A percentile compares a stretch with the other conserved stretches of the same genome.
These are phyloP conservation scores for Hansfordia pulvinata DNA, from an alignment of 2,329 filamentous ascomycete genomes.

Conservation along the genomic window DNA sequence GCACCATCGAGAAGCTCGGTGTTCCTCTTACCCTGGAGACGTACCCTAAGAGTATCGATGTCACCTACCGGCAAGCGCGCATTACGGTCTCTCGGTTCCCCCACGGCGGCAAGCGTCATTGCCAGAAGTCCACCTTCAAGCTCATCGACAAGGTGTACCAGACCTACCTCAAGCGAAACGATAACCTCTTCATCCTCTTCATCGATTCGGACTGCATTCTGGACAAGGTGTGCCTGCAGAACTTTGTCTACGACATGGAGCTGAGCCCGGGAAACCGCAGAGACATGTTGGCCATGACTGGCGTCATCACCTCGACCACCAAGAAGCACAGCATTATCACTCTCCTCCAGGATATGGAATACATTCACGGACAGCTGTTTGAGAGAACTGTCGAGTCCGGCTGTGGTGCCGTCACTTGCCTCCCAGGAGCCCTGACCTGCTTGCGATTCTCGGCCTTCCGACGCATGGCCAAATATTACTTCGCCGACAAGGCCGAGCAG, in stretches of 20 bases:
- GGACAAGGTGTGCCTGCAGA: slow-evolving; percentile 82
- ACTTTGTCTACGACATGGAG: slow-evolving; percentile 98
- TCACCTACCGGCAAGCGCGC: slow-evolving; percentile 67
- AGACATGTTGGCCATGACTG: slow-evolving; percentile 95
- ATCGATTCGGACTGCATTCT: slow-evolving; percentile 96
- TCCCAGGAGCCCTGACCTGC: slow-evolving; percentile 91
- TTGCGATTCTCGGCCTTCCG: slow-evolving; percentile 91
- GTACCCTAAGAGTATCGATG: slow-evolving; percentile 84
- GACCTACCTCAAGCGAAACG: slow-evolving; percentile 73
- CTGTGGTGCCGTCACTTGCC: slow-evolving; percentile 85
- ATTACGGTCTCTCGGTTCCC: slow-evolving; percentile 87
- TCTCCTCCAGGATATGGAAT: slow-evolving; percentile 93
- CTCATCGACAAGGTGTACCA: slow-evolving; percentile 88
- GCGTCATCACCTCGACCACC: slow-evolving; percentile 90
- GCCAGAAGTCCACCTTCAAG: slow-evolving; percentile 85
- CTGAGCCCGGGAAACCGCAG: slow-evolving; percentile 81
- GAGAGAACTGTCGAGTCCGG: slow-evolving; percentile 91
- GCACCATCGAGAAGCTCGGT: slow-evolving; percentile 72
- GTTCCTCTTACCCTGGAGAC: slow-evolving; percentile 62
- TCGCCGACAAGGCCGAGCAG: slow-evolving; percentile 90
- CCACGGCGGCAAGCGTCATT: slow-evolving; percentile 86
- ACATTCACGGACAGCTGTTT: slow-evolving; percentile 91
- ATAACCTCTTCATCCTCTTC: slow-evolving; percentile 90
- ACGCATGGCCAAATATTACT: slow-evolving; percentile 96
- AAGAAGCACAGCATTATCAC: slow-evolving; percentile 81